These are phyloP conservation scores for Schizosaccharomyces japonicus DNA, from an alignment of 805 yeast species.

Conservation along the genomic window DNA sequence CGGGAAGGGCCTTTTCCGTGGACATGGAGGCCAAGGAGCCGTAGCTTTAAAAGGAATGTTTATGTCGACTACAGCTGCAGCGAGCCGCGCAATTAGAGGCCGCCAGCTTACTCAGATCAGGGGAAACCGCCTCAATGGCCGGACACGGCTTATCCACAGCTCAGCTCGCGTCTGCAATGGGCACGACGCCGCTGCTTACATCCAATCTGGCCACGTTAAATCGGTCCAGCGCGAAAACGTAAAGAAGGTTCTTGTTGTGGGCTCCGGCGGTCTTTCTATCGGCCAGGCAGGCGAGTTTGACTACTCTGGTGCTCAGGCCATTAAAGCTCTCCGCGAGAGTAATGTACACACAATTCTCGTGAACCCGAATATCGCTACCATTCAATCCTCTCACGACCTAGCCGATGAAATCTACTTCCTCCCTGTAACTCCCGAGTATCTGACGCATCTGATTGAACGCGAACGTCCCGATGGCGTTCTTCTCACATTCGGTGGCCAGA, in stretches of 20 bases:
- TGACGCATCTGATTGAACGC: constrained; percentile 79
- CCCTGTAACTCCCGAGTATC: constrained; percentile 91
- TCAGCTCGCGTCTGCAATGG: too few species aligned
- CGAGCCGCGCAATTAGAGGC: too few species aligned
- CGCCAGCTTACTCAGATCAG: too few species aligned
- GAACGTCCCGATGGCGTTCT: constrained; percentile 92
- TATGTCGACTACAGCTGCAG: too few species aligned
- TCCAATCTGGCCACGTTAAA: constrained; percentile 1
- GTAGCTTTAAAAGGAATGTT: too few species aligned
- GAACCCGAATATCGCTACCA: constrained; percentile 95
- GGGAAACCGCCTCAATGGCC: too few species aligned
- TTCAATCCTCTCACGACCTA: constrained; percentile 89
- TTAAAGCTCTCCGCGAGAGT: constrained; percentile 92
- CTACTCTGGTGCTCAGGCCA: constrained; percentile 64
- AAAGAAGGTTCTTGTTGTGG: constrained; percentile 67
- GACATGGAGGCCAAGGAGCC: background rate
- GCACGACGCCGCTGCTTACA: background rate
- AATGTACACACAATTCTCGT: constrained; percentile 87
- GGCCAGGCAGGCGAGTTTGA: constrained; percentile 98
- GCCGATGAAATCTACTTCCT: constrained; percentile 95
- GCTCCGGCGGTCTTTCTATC: constrained; percentile 90
- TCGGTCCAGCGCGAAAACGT: constrained; percentile 34
- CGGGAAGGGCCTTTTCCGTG: background rate
- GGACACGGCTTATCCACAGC: too few species aligned
- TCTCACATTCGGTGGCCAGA: constrained; percentile 95